A percentile compares a stretch with the other conserved stretches of the same genome.
These are phyloP conservation scores for Metschnikowia lochheadii DNA, from an alignment of 805 yeast species.

Conservation along the genomic window DNA sequence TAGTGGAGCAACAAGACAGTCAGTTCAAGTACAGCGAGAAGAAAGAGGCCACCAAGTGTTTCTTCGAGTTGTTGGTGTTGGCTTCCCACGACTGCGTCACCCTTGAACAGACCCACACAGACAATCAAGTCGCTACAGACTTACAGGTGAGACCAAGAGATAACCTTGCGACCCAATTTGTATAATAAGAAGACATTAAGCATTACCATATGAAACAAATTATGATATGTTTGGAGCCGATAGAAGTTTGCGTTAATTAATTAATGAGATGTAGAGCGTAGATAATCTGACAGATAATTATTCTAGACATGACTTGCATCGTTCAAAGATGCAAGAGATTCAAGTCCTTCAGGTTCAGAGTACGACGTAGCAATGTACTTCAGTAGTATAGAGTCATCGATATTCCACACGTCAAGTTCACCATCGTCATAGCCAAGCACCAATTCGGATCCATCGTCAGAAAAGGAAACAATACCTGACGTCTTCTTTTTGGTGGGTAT, in stretches of 20 bases:
- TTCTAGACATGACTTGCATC: not conserved
- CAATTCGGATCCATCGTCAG: constrained; percentile 11
- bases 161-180: constrained; percentile 26
- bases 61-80: constrained; percentile 77
- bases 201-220: not conserved
- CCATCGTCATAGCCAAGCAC: constrained; percentile 14
- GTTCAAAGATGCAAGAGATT: not conserved
- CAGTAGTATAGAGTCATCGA: constrained; percentile 13
- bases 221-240: not conserved
- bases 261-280: too few species aligned
- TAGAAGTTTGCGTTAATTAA: not conserved
- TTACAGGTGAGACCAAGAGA: constrained; percentile 50
- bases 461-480: constrained; percentile 10
- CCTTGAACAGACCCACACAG: constrained; percentile 47
- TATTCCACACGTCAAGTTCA: constrained; percentile 9
- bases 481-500: constrained; percentile 8
- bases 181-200: constrained; percentile 2
- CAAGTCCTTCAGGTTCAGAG: not conserved
- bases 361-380: not conserved
- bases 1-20: constrained; percentile 11
- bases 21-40: constrained; percentile 33
- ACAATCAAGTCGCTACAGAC: constrained; percentile 48
- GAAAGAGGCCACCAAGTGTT: constrained; percentile 64
- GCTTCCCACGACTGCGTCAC: constrained; percentile 72
- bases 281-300: too few species aligned